Evolutionary conservation across 169 alveolate genomes (phyloP).

Genomic region (Cryptosporidium viatorum): DNA sequence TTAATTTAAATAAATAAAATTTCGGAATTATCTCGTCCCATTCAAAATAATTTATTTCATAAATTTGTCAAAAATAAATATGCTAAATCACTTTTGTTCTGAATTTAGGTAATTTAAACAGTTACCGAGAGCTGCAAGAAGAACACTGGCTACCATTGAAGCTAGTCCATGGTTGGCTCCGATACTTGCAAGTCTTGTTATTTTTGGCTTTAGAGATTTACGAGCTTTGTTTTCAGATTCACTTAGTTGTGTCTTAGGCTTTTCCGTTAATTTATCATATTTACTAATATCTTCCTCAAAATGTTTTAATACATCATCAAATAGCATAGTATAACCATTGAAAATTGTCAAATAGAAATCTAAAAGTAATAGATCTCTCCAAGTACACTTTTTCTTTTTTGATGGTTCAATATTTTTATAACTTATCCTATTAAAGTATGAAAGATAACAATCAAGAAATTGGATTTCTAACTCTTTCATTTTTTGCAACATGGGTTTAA

Average conservation of each 20-base stretch:
- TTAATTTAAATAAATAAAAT: too few relatives aligned
- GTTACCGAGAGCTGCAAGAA: too few relatives aligned
- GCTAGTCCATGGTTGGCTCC: not conserved
- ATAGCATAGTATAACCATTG: not conserved
- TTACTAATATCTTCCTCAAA: not conserved
- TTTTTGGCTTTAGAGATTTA: not conserved
- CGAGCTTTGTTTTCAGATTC: not conserved
- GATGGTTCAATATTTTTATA: too few relatives aligned
- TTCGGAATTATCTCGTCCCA: not conserved
- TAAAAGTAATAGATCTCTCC: not conserved
- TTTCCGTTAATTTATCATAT: not conserved
- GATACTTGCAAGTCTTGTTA: too few relatives aligned
- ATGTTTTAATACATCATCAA: not conserved
- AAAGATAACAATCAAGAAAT: not conserved
- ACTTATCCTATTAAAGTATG: not conserved
- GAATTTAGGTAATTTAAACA: not conserved
- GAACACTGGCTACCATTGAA: not conserved
- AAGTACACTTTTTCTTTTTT: not conserved
- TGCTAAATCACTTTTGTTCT: not conserved
- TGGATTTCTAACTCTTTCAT: not conserved
- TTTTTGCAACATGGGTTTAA: not conserved
- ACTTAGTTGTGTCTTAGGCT: too few relatives aligned
- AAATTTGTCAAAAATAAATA: too few relatives aligned
- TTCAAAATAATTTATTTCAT: too few relatives aligned
- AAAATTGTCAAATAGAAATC: not conserved